Conservation (phyloP, 768 basidiomycete species). For the Tylopilus felleus region DNA sequence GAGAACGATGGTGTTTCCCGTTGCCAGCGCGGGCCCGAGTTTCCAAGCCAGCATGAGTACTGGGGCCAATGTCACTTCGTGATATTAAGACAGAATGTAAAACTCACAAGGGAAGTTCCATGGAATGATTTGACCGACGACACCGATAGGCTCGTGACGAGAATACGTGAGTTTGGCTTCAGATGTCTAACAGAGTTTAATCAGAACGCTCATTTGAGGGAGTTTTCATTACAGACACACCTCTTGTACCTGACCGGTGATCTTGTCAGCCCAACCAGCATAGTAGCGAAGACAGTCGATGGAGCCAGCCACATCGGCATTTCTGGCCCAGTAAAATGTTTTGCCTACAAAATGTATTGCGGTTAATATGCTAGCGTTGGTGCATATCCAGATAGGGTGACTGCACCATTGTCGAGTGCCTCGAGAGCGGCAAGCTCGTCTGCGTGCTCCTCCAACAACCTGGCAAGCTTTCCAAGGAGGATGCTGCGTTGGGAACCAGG, state of each 20-base stretch:
- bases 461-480: conserved; percentile 60
- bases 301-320: conserved; percentile 41
- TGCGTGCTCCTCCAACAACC: conserved; percentile 56
- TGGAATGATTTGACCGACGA: conserved; percentile 54
- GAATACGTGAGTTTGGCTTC: conserved; percentile 19
- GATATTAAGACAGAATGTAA: rapidly evolving
- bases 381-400: background rate
- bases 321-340: conserved; percentile 46
- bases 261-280: conserved; percentile 89
- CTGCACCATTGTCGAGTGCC: conserved; percentile 59
- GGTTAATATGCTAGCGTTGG: background rate
- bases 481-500: conserved; percentile 50
- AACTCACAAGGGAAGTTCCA: conserved; percentile 59
- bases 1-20: conserved; percentile 73
- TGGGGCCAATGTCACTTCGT: background rate
- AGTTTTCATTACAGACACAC: background rate
- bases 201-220: background rate
- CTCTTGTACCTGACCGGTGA: conserved; percentile 73
- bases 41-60: conserved; percentile 72
- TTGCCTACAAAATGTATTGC: conserved; percentile 43
- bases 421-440: conserved; percentile 74
- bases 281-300: conserved; percentile 64
- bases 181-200: conserved; percentile 21
- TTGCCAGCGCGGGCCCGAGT: conserved; percentile 70
- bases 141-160: conserved; percentile 21